These are phyloP conservation scores for Globisporangium nodosum DNA, from an alignment of 352 stramenopile species.

Conservation along the genomic window DNA sequence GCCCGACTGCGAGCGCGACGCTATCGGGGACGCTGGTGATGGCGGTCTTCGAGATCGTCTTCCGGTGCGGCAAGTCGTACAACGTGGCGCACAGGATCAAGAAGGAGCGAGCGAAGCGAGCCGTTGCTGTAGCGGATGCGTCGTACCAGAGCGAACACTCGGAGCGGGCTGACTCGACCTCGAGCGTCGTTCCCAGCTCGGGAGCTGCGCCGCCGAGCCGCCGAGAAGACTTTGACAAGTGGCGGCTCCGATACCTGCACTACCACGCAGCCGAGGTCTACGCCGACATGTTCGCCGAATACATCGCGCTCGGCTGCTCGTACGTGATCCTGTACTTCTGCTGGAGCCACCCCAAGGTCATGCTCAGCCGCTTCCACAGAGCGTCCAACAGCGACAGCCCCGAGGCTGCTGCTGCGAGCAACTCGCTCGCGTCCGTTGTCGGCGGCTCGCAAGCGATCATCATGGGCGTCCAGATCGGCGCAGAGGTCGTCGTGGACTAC, in stretches of 20 bases:
- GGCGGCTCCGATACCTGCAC: conserved; percentile 17
- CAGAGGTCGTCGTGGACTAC: conserved; percentile 14
- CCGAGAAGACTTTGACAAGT: conserved; percentile 6
- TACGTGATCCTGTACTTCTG: conserved; percentile 38
- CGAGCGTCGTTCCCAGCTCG: not conserved
- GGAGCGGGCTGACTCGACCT: not conserved
- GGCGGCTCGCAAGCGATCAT: not conserved
- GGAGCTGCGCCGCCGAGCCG: not conserved
- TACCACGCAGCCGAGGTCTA: conserved; percentile 33
- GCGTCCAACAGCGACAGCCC: too few relatives aligned
- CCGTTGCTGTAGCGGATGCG: not conserved
- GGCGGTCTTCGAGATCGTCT: conserved; percentile 18
- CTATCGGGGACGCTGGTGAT: conserved; percentile 16
- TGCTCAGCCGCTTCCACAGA: not conserved
- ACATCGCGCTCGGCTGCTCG: conserved; percentile 41
- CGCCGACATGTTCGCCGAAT: conserved; percentile 46
- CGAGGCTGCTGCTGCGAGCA: not conserved
- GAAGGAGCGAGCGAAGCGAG: not conserved
- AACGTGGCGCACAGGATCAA: conserved; percentile 1
- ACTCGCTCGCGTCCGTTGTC: not conserved
- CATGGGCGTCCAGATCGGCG: conserved; percentile 4
- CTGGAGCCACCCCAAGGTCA: conserved; percentile 26
- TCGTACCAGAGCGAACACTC: not conserved
- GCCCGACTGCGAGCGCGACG: conserved; percentile 15
- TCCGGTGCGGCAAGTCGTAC: conserved; percentile 9